Evolutionary conservation across 352 stramenopile genomes (phyloP), one percentile per base, ranked within the genome.

Genomic region (Pythium aquatile): DNA sequence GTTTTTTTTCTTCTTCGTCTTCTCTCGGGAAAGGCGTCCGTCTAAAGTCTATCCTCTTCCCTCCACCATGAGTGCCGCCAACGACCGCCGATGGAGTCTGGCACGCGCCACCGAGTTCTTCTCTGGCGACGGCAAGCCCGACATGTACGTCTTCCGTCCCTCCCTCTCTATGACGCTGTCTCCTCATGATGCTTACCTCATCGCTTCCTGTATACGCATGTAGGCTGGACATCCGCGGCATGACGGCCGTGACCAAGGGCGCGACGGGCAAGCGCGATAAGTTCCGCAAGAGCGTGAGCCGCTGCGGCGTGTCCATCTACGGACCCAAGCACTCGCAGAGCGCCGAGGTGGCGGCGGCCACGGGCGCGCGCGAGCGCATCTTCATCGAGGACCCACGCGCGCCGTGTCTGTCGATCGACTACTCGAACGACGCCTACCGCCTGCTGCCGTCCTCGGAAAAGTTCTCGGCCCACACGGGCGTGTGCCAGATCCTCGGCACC

Each of bases 31-130:
- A 40, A 40, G 35, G 35, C 35, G 5, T 35, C 3, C 49, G 28
- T 39, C 49, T 33, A 8, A 3, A 28, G 42, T 49, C 42, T 16
- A 24, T 47, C 39, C 24, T 47, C 20, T 24, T 10, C 10, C 35
- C 10, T 40, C 35, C 42, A 72, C n/a, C 46, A 74, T 74, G 67
- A 69, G 61, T 47, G 55, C 67, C 35, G 59, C 54, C 1, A 69
- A 63, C 44, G 84, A 91, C 62, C 81, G 81, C 28, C 82, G 86
- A 66, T 95, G 86, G 86, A 95, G 86, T 69, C 81, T 95, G 55
- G 84, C 85, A 58, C 86, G 86, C 57, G 86, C 86, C 29, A 92
- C 84, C 52, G 86, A 95, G 74, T 95, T 95, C 77, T 95, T 95
- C 69, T 89, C 82, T 57, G 86, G 86, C 47, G 86, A 95, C 67